Conservation (phyloP, 2,329 filamentous ascomycete species). For the Colletotrichum costaricense region DNA sequence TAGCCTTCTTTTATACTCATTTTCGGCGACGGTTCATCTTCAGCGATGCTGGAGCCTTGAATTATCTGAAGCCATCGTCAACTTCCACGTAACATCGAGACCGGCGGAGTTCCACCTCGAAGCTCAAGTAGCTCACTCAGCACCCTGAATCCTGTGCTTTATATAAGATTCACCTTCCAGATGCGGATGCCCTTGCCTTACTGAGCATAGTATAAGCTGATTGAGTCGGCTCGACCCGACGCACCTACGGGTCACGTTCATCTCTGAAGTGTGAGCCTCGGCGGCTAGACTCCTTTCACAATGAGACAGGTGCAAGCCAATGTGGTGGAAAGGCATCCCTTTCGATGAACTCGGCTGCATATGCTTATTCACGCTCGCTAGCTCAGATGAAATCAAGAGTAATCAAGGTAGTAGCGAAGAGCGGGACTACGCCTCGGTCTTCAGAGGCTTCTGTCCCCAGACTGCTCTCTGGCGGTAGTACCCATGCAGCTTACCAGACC, state of each 20-base stretch:
- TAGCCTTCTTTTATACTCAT: not conserved
- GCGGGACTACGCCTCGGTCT: not conserved
- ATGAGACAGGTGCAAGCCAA: too few relatives aligned
- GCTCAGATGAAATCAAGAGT: not conserved
- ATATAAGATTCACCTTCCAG: not conserved
- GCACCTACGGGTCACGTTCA: not conserved
- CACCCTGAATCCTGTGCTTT: not conserved
- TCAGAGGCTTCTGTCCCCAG: constrained; percentile 42
- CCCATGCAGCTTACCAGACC: constrained; percentile 42
- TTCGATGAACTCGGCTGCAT: not conserved
- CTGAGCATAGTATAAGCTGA: not conserved
- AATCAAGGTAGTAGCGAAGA: too few relatives aligned
- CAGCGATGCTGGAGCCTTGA: not conserved
- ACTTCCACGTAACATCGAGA: not conserved
- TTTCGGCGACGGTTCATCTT: not conserved
- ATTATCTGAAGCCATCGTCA: not conserved
- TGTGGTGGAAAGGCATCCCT: not conserved
- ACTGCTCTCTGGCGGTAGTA: constrained; percentile 45
- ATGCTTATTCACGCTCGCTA: not conserved
- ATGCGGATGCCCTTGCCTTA: not conserved
- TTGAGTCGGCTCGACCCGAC: not conserved
- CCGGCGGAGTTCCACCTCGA: not conserved
- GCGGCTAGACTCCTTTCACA: not conserved
- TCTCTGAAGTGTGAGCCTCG: too few relatives aligned
- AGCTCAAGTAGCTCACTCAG: not conserved